A percentile compares a stretch with the other conserved stretches of the same genome.
These are phyloP conservation scores for Hippophae rhamnoides DNA, from an alignment of 306 rosid genomes.

Conservation along the genomic window DNA sequence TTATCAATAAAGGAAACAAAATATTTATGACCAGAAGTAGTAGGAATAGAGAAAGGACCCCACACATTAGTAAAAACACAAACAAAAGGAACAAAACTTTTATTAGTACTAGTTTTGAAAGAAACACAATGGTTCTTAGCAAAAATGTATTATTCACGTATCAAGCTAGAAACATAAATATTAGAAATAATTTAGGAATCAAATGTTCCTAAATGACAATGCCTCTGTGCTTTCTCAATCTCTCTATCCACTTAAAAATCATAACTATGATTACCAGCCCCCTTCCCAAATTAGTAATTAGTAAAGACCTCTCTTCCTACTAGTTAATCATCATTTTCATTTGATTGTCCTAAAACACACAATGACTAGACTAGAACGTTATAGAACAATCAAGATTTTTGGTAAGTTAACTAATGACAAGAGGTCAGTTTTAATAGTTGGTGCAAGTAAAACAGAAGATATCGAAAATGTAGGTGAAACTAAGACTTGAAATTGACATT, in stretches of 20 bases:
- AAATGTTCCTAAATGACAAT: background rate
- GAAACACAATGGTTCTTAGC: background rate
- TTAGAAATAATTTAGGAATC: background rate
- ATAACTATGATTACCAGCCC: background rate
- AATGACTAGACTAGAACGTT: background rate
- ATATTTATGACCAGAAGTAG: background rate
- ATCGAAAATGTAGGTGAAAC: background rate
- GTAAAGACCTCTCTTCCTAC: background rate
- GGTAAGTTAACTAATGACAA: background rate
- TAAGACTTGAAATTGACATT: background rate
- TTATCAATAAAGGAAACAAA: too few relatives aligned
- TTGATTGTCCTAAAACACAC: background rate
- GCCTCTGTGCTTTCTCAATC: too few relatives aligned
- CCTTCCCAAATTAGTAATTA: background rate
- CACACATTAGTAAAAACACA: background rate
- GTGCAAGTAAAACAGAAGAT: background rate
- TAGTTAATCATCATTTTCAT: too few relatives aligned
- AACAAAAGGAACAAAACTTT: background rate
- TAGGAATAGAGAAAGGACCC: background rate
- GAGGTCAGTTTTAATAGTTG: background rate
- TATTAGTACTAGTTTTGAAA: too few relatives aligned
- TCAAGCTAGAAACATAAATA: background rate
- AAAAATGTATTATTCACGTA: background rate
- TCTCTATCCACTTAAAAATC: background rate
- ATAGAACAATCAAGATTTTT: background rate